Conservation (phyloP, 345 rosid species). For the Lenwebbia sp. region DNA sequence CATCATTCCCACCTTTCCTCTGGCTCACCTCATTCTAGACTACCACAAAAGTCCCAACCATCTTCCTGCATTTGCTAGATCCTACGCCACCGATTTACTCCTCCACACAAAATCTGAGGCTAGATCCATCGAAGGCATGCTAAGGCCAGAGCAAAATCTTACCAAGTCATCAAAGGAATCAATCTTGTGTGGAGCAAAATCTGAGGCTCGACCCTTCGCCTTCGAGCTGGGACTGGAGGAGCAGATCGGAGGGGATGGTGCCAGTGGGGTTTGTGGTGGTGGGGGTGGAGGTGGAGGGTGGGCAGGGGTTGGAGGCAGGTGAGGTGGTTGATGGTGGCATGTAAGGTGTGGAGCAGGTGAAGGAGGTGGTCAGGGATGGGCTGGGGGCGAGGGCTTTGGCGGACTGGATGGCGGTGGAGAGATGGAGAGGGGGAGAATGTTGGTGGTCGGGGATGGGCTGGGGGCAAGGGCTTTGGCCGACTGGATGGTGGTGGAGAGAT, state of each 20-base stretch:
- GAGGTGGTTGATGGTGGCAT: constrained; percentile 89
- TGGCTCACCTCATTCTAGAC: background rate
- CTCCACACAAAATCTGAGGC: background rate
- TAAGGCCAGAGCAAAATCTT: background rate
- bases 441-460: too few relatives aligned
- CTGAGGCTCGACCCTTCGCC: background rate
- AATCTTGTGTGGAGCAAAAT: background rate
- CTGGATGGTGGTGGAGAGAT: too few relatives aligned
- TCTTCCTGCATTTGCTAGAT: too few relatives aligned
- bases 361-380: constrained; percentile 69
- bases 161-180: background rate
- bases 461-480: too few relatives aligned
- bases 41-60: background rate
- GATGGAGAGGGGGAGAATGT: constrained; percentile 76
- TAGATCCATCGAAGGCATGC: background rate
- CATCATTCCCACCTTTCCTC: background rate
- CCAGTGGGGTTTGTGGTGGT: background rate
- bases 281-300: constrained; percentile 2
- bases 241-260: constrained; percentile 56
- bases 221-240: constrained; percentile 46
- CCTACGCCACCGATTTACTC: too few relatives aligned
- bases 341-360: constrained; percentile 68
- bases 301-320: constrained; percentile 43
- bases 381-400: constrained; percentile 29
- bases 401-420: constrained; percentile 56